Evolutionary conservation across 345 rosid genomes (phyloP).

Genomic region (Pistacia atlantica): DNA sequence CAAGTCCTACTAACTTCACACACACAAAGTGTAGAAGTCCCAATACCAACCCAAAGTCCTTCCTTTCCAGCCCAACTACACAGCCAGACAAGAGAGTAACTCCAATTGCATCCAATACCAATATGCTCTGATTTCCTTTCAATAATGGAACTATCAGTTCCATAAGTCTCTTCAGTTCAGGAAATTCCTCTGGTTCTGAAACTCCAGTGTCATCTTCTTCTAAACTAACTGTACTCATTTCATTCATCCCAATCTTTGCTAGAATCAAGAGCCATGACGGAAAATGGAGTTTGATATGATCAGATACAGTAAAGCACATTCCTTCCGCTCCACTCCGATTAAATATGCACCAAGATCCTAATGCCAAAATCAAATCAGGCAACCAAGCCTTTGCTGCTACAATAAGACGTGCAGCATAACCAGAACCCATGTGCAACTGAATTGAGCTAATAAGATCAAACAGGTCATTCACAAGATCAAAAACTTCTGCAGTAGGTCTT

Average conservation of each 20-base stretch:
- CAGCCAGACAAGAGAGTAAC: slow-evolving; percentile 51
- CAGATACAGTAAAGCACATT: slow-evolving; percentile 31
- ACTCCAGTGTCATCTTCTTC: slow-evolving; percentile 42
- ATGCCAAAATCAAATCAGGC: slow-evolving; percentile 82
- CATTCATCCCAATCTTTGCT: slow-evolving; percentile 53
- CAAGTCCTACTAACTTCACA: slow-evolving; percentile 52
- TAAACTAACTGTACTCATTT: slow-evolving; percentile 30
- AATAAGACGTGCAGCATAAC: slow-evolving; percentile 52
- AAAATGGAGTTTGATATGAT: slow-evolving; percentile 45
- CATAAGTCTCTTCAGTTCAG: slow-evolving; percentile 46
- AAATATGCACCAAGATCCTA: slow-evolving; percentile 57
- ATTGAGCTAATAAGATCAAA: slow-evolving; percentile 50
- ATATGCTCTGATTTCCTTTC: slow-evolving; percentile 43
- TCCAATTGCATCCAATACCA: slow-evolving; percentile 75
- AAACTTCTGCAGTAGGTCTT: slow-evolving; percentile 50
- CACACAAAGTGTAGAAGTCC: slow-evolving; percentile 65
- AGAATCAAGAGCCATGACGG: slow-evolving; percentile 68
- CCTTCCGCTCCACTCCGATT: slow-evolving; percentile 38
- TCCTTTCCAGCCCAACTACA: slow-evolving; percentile 55
- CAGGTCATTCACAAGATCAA: slow-evolving; percentile 60
- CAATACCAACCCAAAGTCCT: slow-evolving; percentile 54
- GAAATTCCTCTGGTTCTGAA: slow-evolving; percentile 38
- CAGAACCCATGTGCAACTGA: slow-evolving; percentile 55
- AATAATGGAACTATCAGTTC: slow-evolving; percentile 42
- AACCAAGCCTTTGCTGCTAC: slow-evolving; percentile 73